These are phyloP conservation scores for Narthecium ossifragum DNA, from an alignment of 106 monocot species.

Conservation along the genomic window DNA sequence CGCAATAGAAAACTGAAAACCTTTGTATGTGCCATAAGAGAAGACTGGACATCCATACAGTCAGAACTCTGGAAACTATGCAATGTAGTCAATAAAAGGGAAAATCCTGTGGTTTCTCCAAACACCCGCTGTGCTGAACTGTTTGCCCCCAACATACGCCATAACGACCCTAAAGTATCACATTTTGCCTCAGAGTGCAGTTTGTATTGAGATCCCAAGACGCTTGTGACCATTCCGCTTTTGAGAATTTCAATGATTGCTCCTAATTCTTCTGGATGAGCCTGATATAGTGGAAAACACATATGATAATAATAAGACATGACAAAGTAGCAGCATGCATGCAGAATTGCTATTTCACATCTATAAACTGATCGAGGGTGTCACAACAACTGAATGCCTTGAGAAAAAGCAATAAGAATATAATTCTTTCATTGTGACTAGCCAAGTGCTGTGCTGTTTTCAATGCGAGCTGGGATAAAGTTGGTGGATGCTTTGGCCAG, in stretches of 20 bases:
- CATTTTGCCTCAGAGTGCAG: constrained; percentile 87
- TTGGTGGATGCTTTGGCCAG: too few relatives aligned
- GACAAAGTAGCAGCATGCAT: too few relatives aligned
- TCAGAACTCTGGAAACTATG: constrained; percentile 72
- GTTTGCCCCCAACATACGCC: constrained; percentile 88
- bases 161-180: constrained; percentile 77
- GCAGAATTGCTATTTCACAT: too few relatives aligned
- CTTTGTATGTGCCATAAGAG: constrained; percentile 41
- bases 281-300: constrained; percentile 28
- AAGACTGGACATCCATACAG: constrained; percentile 21
- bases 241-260: constrained; percentile 82
- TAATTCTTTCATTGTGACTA: too few relatives aligned
- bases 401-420: too few relatives aligned
- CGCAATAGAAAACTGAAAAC: constrained; percentile 79
- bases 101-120: constrained; percentile 97
- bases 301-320: too few relatives aligned
- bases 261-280: constrained; percentile 88
- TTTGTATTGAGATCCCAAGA: constrained; percentile 69
- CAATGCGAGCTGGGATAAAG: too few relatives aligned
- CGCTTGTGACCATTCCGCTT: constrained; percentile 84
- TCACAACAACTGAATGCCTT: too few relatives aligned
- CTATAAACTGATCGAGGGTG: too few relatives aligned
- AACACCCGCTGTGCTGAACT: constrained; percentile 79
- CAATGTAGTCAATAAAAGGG: constrained; percentile 84
- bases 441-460: too few relatives aligned